Base-by-base conservation (phyloP, 345 rosid species). In the Laguncularia racemosa region DNA sequence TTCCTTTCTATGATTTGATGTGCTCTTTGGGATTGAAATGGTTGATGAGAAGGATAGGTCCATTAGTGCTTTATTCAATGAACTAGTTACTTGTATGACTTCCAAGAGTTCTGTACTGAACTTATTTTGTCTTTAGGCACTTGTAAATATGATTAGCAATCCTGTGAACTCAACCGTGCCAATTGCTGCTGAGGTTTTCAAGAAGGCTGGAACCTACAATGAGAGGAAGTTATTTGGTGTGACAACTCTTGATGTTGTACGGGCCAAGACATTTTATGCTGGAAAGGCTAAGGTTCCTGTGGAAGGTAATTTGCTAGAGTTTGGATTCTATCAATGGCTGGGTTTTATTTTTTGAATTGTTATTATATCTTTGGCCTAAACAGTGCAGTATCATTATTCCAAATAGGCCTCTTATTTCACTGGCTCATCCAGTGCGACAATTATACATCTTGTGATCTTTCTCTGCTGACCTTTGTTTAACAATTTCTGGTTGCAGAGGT, bases 161-260 rank as follows among this genome's bases (percentile, higher is more conserved):
- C 91, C 95, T 7, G 87, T 88, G 54, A 84, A 82, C 74, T 88
- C 95, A 38, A 88, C 89, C 1, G 89, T 88, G 33, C 87, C 89
- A 16, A 83, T 88, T 63, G 96, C 89, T 2, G 84, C 96, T 0
- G 96, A 88, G 72, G 80, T 88, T 33, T 81, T 82, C 66, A 81
- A 84, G 74, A 83, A 84, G 55, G 82, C 86, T 33, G 92, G 92
- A 15, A 77, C 81, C 47, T 84, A 77, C 59, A 80, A 88, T 63
- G 84, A 81, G 55, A 87, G 71, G 79, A 76, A 72, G 69, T 69
- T 88, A 55, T 78, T 84, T 57, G 91, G 89, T 52, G 92, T 88
- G 38, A 80, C 91, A 10, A 88, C 81, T 28, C 87, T 82, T 58
- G 91, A 87, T 66, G 89, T 87, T 46, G 83, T 82, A 45, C 78